Evolutionary conservation across 2,329 filamentous ascomycete genomes (phyloP).

Genomic region (Phyllosticta paracitricarpa): DNA sequence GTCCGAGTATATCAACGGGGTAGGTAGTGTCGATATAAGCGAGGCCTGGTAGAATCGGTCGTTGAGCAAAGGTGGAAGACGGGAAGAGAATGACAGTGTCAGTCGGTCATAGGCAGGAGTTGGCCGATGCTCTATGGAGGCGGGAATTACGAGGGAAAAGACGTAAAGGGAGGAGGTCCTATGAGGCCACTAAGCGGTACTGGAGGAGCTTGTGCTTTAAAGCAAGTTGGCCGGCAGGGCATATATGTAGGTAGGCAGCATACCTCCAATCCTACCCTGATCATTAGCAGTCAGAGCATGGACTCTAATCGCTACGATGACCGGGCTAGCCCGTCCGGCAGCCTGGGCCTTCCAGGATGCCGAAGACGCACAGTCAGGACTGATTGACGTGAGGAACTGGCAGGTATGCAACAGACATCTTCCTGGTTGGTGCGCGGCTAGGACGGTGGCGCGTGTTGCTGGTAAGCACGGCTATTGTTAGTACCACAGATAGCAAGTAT

Average conservation of each 20-base stretch:
- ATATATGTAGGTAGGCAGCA: constrained; percentile 27
- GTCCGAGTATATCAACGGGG: background rate
- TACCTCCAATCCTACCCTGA: constrained; percentile 1
- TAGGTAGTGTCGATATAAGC: background rate
- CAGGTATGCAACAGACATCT: constrained; percentile 6
- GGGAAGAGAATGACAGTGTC: constrained; percentile 4
- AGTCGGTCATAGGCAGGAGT: constrained; percentile 9
- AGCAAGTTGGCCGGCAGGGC: constrained; percentile 16
- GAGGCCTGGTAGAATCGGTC: background rate
- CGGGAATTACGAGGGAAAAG: constrained; percentile 4
- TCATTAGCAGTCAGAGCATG: constrained; percentile 5
- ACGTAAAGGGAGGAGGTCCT: constrained; percentile 1
- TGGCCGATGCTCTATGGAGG: constrained; percentile 3
- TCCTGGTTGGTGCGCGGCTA: constrained; percentile 10
- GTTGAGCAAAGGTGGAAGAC: background rate
- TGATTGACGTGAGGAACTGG: constrained; percentile 29
- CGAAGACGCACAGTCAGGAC: constrained; percentile 30
- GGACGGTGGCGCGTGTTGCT: constrained; percentile 10
- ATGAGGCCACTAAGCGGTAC: constrained; percentile 7
- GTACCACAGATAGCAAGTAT: constrained; percentile 9
- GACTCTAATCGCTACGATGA: constrained; percentile 7
- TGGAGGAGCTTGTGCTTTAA: constrained; percentile 7
- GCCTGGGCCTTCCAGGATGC: constrained; percentile 22
- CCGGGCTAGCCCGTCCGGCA: constrained; percentile 23
- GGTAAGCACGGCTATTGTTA: constrained; percentile 12